These are phyloP conservation scores for Stachybotrys chartarum DNA, from an alignment of 2,329 filamentous ascomycete genomes.

Conservation along the genomic window DNA sequence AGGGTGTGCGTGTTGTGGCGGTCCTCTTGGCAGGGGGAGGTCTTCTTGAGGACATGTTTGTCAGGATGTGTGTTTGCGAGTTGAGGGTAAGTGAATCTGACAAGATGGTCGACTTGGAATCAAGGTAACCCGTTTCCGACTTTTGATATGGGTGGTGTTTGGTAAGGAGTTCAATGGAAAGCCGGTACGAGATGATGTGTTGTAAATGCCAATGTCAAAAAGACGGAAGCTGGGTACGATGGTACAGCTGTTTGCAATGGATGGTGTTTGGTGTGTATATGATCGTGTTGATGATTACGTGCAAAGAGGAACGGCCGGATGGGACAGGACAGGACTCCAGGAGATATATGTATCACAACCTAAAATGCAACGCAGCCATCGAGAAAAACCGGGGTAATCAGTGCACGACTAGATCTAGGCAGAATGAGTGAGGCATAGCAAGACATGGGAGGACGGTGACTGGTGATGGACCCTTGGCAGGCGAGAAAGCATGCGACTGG, in stretches of 20 bases:
- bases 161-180: too few species aligned
- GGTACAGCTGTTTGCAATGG: background rate
- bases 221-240: background rate
- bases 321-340: background rate
- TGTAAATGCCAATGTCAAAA: background rate
- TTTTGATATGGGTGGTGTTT: background rate
- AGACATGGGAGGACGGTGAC: background rate
- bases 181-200: too few species aligned
- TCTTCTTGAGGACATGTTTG: background rate
- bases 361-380: background rate
- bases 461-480: background rate
- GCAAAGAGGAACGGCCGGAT: background rate
- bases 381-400: background rate
- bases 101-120: background rate
- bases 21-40: background rate
- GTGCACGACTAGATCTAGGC: background rate
- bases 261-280: background rate
- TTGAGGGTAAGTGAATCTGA: background rate
- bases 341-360: background rate
- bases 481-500: background rate
- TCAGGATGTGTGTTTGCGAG: background rate
- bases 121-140: background rate
- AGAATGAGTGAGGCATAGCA: background rate
- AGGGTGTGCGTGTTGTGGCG: background rate
- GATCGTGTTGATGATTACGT: background rate